Evolutionary conservation across 768 basidiomycete genomes (phyloP).

Genomic region (Nidularia sp.): DNA sequence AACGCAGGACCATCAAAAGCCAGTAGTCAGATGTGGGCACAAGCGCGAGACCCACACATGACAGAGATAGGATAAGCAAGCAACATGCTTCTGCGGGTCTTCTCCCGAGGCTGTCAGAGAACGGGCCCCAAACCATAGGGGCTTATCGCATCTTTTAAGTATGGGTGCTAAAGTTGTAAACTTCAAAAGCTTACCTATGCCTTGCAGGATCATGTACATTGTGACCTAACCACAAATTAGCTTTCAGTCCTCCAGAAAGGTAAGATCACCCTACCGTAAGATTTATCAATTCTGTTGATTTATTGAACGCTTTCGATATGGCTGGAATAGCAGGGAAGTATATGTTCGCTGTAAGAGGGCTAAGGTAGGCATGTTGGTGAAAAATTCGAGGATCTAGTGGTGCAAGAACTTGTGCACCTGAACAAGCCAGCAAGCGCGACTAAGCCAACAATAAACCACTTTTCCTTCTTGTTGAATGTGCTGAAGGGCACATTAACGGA

Average conservation of each 20-base stretch:
- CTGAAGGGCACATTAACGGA: conserved; percentile 24
- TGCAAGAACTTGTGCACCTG: conserved; percentile 33
- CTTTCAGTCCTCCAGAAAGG: conserved; percentile 11
- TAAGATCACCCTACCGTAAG: conserved; percentile 45
- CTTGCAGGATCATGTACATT: conserved; percentile 70
- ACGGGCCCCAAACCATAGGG: conserved; percentile 66
- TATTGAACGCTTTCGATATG: conserved; percentile 56
- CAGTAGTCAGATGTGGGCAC: conserved; percentile 61
- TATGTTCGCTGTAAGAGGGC: conserved; percentile 71
- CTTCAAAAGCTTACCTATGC: conserved; percentile 34
- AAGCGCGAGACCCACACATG: conserved; percentile 60
- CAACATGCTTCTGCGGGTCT: conserved; percentile 62
- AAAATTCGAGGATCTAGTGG: background rate
- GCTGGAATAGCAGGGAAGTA: conserved; percentile 79
- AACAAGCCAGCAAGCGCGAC: conserved; percentile 58
- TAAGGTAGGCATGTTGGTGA: conserved; percentile 13
- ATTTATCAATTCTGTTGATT: conserved; percentile 70
- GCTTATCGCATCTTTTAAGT: conserved; percentile 18
- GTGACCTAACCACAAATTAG: conserved; percentile 39
- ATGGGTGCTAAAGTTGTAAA: background rate
- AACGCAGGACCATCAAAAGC: conserved; percentile 77
- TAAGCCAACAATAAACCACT: conserved; percentile 65
- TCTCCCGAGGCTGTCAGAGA: conserved; percentile 65
- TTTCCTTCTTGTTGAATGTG: conserved; percentile 51
- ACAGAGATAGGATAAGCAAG: conserved; percentile 54